Base-by-base conservation (phyloP, 345 rosid genomes). In the Gossypium australe region DNA sequence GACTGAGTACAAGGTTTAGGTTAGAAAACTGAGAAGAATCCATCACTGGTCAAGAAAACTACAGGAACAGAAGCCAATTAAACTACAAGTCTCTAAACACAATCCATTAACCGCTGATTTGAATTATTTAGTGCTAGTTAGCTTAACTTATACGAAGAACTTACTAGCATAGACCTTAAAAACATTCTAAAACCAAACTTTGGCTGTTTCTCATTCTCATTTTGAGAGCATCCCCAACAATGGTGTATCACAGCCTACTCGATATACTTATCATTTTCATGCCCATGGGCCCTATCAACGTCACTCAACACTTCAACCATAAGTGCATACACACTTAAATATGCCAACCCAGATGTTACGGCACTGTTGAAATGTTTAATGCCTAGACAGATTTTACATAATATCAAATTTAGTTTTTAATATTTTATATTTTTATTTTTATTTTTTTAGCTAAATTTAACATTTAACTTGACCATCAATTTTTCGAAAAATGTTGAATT, bases 31-130 rank as follows among this genome's bases (percentile, higher is more conserved):
- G 20, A 56, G 34, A 6, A 17, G 70, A 44, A 61, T 45, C 47
- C 13, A 68, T 43, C 48, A 11, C 44, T 16, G 16, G 62, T 51
- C 53, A 63, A 41, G 67, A 77, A 75, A 75, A 57, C 25, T 52
- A 2, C 71, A 68, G 65, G 47, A 9, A 60, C 38, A 61, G 47
- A 34, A 41, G 53, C 44, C 49, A 10, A 47, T 47, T 34, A 34
- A 34, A 34, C 38, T 34, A 34, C 6, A 3, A 34, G 6, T 34
- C 38, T 34, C 38, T 4, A 34, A 34, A 34, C 38, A 4, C 38
- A 34, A 34, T 34, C 38, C 38, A 34, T 34, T 47, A 47, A 47
- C 51, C 4, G 16, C 74, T 64, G 66, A 75, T 55, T 34, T 47
- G n/a, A 68, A 73, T 11, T 7, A 3, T 3, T 3, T 58, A 22